Conservation (phyloP, 768 basidiomycete species). For the Paxillus ammoniavirescens region DNA sequence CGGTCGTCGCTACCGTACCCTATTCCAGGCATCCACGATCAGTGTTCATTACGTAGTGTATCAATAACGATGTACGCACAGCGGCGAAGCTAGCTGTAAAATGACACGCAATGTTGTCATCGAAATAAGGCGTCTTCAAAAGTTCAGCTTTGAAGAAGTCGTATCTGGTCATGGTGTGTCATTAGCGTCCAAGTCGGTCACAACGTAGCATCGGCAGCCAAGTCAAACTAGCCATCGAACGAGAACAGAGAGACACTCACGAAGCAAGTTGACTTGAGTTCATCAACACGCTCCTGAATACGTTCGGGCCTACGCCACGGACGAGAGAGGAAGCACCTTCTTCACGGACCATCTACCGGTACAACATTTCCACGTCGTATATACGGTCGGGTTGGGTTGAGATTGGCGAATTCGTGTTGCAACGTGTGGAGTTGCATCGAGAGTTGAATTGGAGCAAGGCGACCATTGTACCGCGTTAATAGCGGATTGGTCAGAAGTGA, state of each 20-base stretch:
- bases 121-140: conserved; percentile 65
- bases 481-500: too few species aligned
- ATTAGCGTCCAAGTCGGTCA: too few species aligned
- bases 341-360: conserved; percentile 75
- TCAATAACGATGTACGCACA: conserved; percentile 40
- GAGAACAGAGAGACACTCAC: conserved; percentile 39
- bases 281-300: conserved; percentile 85
- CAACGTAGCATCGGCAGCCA: too few species aligned
- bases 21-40: conserved; percentile 22
- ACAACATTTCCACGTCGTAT: background rate
- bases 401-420: too few species aligned
- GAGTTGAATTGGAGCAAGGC: too few species aligned
- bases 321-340: conserved; percentile 76
- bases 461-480: too few species aligned
- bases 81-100: conserved; percentile 87
- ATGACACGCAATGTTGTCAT: conserved; percentile 82
- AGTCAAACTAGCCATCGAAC: background rate
- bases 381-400: too few species aligned
- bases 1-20: conserved; percentile 87
- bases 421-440: too few species aligned
- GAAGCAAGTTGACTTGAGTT: conserved; percentile 91
- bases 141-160: conserved; percentile 90
- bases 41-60: background rate
- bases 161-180: conserved; percentile 47
- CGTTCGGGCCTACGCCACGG: conserved; percentile 81